These are phyloP conservation scores for Adansonia gregorii DNA, from an alignment of 441 rosid genomes.

Conservation along the genomic window DNA sequence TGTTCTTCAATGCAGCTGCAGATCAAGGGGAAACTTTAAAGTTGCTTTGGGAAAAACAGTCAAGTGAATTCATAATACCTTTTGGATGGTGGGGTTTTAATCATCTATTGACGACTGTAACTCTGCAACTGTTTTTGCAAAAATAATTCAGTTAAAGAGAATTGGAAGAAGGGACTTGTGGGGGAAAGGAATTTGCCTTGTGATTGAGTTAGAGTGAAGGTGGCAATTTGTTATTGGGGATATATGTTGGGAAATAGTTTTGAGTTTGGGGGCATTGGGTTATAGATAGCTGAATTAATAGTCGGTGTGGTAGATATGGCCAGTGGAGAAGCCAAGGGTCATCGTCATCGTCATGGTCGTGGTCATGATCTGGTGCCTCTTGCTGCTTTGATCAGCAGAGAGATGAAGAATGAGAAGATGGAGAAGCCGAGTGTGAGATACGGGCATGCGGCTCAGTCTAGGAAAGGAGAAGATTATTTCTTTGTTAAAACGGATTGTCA, in stretches of 20 bases:
- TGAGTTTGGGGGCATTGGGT: conserved; percentile 34
- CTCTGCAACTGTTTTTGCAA: not conserved
- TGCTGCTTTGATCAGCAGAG: conserved; percentile 71
- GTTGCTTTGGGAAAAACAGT: conserved; percentile 11
- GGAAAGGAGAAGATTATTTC: conserved; percentile 84
- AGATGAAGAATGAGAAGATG: conserved; percentile 69
- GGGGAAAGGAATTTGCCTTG: not conserved
- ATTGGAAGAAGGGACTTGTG: conserved; percentile 4
- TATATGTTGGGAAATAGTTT: conserved; percentile 23
- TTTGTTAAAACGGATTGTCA: conserved; percentile 68
- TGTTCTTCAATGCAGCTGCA: conserved; percentile 28
- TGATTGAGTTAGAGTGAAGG: not conserved
- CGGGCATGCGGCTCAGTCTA: conserved; percentile 77
- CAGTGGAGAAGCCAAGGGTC: conserved; percentile 61
- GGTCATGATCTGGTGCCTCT: conserved; percentile 77
- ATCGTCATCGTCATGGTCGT: conserved; percentile 35
- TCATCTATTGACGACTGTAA: not conserved
- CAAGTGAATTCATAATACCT: not conserved
- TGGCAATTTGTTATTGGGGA: conserved; percentile 11
- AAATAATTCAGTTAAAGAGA: not conserved
- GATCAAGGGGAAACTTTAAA: conserved; percentile 41
- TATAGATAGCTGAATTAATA: conserved; percentile 25
- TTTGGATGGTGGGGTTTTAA: not conserved
- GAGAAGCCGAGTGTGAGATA: conserved; percentile 70
- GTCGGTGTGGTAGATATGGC: conserved; percentile 45